A percentile compares a stretch with the other conserved stretches of the same genome.
phyloP scores from a whole-genome alignment of 805 yeast genomes.

The Candida andamanensis region DNA sequence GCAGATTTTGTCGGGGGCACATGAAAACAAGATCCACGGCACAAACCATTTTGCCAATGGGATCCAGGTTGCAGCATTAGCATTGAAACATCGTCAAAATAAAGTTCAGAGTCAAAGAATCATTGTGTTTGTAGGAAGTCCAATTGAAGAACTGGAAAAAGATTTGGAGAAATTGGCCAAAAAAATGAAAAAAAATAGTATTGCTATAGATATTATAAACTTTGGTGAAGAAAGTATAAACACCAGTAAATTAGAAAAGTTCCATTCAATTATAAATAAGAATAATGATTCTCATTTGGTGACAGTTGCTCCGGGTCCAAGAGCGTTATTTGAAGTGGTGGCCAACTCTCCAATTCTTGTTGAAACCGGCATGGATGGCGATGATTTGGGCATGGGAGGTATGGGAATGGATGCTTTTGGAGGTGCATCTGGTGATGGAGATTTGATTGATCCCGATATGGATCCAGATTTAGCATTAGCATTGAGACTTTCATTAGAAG shows the following conservation, averaged over 20 bases:
- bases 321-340: slow-evolving; percentile 74
- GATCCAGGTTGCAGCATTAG: slow-evolving; percentile 85
- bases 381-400: slow-evolving; percentile 39
- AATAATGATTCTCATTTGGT: slow-evolving; percentile 78
- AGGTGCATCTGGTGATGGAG: slow-evolving; percentile 37
- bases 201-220: slow-evolving; percentile 84
- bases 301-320: slow-evolving; percentile 84
- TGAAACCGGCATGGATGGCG: slow-evolving; percentile 56
- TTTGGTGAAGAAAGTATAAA: slow-evolving; percentile 86
- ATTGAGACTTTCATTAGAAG: slow-evolving; percentile 87
- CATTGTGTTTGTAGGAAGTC: slow-evolving; percentile 84
- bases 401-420: slow-evolving; percentile 26
- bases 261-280: slow-evolving; percentile 66
- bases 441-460: slow-evolving; percentile 68
- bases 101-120: slow-evolving; percentile 88
- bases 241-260: slow-evolving; percentile 72
- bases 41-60: slow-evolving; percentile 67
- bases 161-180: slow-evolving; percentile 83
- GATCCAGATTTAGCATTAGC: slow-evolving; percentile 98
- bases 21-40: slow-evolving; percentile 71
- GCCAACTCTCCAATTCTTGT: slow-evolving; percentile 69
- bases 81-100: slow-evolving; percentile 93
- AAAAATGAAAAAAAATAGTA: slow-evolving; percentile 86
- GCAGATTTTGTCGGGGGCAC: slow-evolving; percentile 76
- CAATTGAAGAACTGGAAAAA: slow-evolving; percentile 61